These are phyloP conservation scores for Asterophora parasitica DNA, from an alignment of 768 basidiomycete species.

Conservation along the genomic window DNA sequence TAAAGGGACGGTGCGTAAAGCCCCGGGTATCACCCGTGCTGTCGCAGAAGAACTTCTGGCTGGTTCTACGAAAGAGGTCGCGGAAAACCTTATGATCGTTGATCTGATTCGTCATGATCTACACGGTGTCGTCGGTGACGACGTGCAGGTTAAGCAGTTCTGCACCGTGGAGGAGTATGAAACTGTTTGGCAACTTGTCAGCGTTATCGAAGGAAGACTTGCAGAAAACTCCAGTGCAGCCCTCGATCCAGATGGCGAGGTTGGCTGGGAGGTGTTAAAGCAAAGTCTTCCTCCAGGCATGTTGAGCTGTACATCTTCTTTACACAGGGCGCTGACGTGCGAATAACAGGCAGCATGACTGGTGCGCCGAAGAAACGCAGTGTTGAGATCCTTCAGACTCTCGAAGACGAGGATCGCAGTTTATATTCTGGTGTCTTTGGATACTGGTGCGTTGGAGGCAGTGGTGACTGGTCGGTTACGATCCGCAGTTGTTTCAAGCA, in stretches of 20 bases:
- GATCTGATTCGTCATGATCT: constrained; percentile 94
- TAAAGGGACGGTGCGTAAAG: constrained; percentile 85
- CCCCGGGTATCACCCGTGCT: constrained; percentile 54
- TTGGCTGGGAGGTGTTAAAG: constrained; percentile 77
- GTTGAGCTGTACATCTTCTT: not conserved
- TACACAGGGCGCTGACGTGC: not conserved
- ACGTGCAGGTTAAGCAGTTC: constrained; percentile 79
- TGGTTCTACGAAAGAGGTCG: constrained; percentile 82
- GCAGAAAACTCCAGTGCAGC: constrained; percentile 24
- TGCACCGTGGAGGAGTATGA: constrained; percentile 89
- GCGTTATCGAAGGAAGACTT: constrained; percentile 78
- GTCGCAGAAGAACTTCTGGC: constrained; percentile 59
- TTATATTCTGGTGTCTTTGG: constrained; percentile 93
- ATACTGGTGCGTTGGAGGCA: constrained; percentile 86
- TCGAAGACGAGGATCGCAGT: constrained; percentile 69
- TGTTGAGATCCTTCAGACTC: constrained; percentile 78
- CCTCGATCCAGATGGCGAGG: constrained; percentile 37
- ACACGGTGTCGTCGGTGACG: constrained; percentile 75
- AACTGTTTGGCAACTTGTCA: constrained; percentile 94
- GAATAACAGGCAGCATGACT: constrained; percentile 82
- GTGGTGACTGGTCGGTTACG: constrained; percentile 89
- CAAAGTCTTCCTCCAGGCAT: constrained; percentile 83
- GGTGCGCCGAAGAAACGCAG: constrained; percentile 95
- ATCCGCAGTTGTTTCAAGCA: constrained; percentile 90
- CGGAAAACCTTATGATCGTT: constrained; percentile 98